Evolutionary conservation across 2,329 filamentous ascomycete genomes (phyloP).

Genomic region (Diaporthe nobilis): DNA sequence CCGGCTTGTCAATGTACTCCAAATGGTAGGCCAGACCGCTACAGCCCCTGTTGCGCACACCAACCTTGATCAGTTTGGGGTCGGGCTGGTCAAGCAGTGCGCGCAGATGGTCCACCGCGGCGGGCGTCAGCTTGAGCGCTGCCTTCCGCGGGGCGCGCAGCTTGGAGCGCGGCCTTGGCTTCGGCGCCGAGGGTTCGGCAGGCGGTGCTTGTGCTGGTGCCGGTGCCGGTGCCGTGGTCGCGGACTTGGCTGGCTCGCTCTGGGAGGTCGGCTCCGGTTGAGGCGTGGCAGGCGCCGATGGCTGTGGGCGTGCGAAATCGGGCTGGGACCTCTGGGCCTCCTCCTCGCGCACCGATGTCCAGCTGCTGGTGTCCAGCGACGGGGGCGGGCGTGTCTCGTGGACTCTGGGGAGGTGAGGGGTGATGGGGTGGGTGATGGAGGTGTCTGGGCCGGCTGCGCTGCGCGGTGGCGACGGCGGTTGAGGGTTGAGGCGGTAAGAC

Average conservation of each 20-base stretch:
- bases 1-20: slow-evolving; percentile 94
- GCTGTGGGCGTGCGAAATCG: slow-evolving; percentile 49
- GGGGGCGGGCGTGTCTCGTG: slow-evolving; percentile 67
- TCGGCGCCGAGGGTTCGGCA: slow-evolving; percentile 65
- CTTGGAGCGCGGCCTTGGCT: slow-evolving; percentile 66
- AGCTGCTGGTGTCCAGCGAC: slow-evolving; percentile 47
- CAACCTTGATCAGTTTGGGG: slow-evolving; percentile 93
- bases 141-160: slow-evolving; percentile 85
- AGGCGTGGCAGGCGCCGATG: slow-evolving; percentile 48
- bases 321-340: slow-evolving; percentile 78
- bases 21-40: slow-evolving; percentile 94
- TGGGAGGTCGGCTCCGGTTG: slow-evolving; percentile 29
- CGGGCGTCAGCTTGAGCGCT: slow-evolving; percentile 86
- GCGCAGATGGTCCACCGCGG: slow-evolving; percentile 84
- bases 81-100: slow-evolving; percentile 85
- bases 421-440: slow-evolving; percentile 60
- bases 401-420: slow-evolving; percentile 60
- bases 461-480: slow-evolving; percentile 56
- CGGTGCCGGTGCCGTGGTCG: slow-evolving; percentile 38
- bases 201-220: slow-evolving; percentile 44
- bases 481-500: slow-evolving; percentile 64
- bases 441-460: slow-evolving; percentile 62
- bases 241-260: slow-evolving; percentile 11
- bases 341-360: slow-evolving; percentile 68
- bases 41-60: slow-evolving; percentile 94